Evolutionary conservation across 352 stramenopile genomes (phyloP).

Genomic region (Globisporangium echinulatum): DNA sequence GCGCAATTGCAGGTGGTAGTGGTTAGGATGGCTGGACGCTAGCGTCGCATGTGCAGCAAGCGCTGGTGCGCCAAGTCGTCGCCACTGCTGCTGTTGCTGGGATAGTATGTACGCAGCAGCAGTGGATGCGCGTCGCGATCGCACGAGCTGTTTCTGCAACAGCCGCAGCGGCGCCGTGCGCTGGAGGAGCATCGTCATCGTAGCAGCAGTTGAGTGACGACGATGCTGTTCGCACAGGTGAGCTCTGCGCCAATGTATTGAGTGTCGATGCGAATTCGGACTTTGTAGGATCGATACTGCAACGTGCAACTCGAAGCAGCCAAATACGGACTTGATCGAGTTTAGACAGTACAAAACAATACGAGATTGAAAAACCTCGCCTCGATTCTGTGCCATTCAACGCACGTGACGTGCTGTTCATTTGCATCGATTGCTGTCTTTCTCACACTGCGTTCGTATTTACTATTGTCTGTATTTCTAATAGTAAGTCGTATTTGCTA

Average conservation of each 20-base stretch:
- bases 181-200: slow-evolving; percentile 5
- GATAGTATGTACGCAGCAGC: too few species aligned
- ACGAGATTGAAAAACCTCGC: too few species aligned
- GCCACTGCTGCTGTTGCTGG: not conserved
- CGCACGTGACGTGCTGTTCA: slow-evolving; percentile 4
- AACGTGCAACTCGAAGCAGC: not conserved
- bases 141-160: not conserved
- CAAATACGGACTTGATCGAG: too few species aligned
- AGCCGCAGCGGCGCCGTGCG: slow-evolving; percentile 1
- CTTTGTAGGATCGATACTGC: not conserved
- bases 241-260: not conserved
- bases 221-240: not conserved
- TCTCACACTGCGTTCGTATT: too few species aligned
- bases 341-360: too few species aligned
- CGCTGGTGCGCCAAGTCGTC: not conserved
- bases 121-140: not conserved
- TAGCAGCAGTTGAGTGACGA: not conserved
- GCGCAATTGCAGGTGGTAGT: not conserved
- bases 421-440: too few species aligned
- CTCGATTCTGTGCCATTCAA: slow-evolving; percentile 10
- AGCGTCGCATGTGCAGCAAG: not conserved
- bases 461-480: too few species aligned
- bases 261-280: not conserved
- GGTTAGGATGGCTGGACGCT: not conserved
- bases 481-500: too few species aligned